Evolutionary conservation across 2,329 filamentous ascomycete species (phyloP).

Genomic region (Xylaria sp.): DNA sequence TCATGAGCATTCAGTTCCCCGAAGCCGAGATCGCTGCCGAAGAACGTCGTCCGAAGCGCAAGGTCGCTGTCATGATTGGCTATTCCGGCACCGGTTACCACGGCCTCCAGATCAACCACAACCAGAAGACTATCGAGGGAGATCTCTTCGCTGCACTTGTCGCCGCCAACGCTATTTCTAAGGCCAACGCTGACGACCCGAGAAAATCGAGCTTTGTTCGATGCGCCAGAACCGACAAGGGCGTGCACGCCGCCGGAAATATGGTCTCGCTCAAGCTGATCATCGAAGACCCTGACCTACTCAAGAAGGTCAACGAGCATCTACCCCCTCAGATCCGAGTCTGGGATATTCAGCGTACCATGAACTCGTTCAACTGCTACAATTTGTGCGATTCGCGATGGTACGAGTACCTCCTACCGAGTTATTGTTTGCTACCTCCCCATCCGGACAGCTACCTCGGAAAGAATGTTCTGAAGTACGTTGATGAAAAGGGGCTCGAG

Average conservation of each 20-base stretch:
- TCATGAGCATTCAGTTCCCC: slow-evolving; percentile 52
- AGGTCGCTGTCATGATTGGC: slow-evolving; percentile 91
- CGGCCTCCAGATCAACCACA: slow-evolving; percentile 84
- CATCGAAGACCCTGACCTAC: slow-evolving; percentile 80
- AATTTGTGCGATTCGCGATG: slow-evolving; percentile 90
- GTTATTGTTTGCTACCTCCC: slow-evolving; percentile 85
- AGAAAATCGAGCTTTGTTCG: slow-evolving; percentile 93
- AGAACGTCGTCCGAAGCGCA: slow-evolving; percentile 83
- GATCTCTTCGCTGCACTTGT: slow-evolving; percentile 93
- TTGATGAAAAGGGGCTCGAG: slow-evolving; percentile 65
- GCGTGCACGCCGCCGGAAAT: slow-evolving; percentile 92
- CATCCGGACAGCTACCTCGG: slow-evolving; percentile 84
- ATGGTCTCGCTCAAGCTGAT: slow-evolving; percentile 94
- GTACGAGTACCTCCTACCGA: slow-evolving; percentile 96
- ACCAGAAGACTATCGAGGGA: slow-evolving; percentile 90
- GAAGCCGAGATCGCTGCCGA: slow-evolving; percentile 85
- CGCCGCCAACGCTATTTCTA: slow-evolving; percentile 85
- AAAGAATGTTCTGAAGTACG: slow-evolving; percentile 72
- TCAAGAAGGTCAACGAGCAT: slow-evolving; percentile 83
- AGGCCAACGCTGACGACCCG: slow-evolving; percentile 92
- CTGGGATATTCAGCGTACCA: slow-evolving; percentile 88
- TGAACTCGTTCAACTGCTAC: slow-evolving; percentile 90
- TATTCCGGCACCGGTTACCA: slow-evolving; percentile 96
- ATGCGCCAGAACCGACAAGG: slow-evolving; percentile 94
- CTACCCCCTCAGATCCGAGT: slow-evolving; percentile 86